A percentile compares a stretch with the other conserved stretches of the same genome.
Evolutionary conservation across 2,329 filamentous ascomycete species (phyloP).

Genomic region (Claviceps quebecensis): DNA sequence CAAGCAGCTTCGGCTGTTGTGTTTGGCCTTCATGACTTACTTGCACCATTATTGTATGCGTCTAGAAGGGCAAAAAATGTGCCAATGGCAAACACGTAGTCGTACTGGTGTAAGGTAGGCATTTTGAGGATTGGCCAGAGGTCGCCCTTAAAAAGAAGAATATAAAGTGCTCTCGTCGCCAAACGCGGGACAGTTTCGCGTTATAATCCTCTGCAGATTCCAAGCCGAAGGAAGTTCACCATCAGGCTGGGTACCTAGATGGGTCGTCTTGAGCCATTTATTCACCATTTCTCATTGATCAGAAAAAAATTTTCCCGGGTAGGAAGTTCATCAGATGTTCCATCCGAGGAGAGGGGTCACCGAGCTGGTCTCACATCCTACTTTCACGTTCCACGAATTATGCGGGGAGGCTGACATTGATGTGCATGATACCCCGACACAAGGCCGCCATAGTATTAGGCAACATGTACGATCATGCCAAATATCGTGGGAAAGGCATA

Average conservation of each 20-base stretch:
- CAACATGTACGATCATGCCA: no score
- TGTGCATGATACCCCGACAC: neutral
- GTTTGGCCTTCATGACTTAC: constrained; percentile 30
- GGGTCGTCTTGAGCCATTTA: neutral
- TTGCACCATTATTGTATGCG: constrained; percentile 67
- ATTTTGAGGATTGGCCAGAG: neutral
- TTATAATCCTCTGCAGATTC: no score
- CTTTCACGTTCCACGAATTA: neutral
- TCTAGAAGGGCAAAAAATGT: constrained; percentile 63
- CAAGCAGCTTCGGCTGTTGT: no score
- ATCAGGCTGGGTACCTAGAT: neutral
- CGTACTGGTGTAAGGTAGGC: constrained; percentile 4
- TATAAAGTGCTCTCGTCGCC: no score
- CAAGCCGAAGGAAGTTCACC: neutral
- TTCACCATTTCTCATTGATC: neutral
- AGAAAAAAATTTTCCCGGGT: no score
- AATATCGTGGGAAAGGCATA: no score
- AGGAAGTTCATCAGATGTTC: no score
- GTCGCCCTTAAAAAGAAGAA: no score
- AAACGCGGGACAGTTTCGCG: no score
- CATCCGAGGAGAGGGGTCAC: no score
- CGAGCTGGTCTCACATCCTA: neutral
- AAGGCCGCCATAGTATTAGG: no score
- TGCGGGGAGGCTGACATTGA: neutral
- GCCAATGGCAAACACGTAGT: constrained; percentile 60